Evolutionary conservation across 192 early-diverging fungal species (phyloP).

Genomic region (Backusella tuberculispora): DNA sequence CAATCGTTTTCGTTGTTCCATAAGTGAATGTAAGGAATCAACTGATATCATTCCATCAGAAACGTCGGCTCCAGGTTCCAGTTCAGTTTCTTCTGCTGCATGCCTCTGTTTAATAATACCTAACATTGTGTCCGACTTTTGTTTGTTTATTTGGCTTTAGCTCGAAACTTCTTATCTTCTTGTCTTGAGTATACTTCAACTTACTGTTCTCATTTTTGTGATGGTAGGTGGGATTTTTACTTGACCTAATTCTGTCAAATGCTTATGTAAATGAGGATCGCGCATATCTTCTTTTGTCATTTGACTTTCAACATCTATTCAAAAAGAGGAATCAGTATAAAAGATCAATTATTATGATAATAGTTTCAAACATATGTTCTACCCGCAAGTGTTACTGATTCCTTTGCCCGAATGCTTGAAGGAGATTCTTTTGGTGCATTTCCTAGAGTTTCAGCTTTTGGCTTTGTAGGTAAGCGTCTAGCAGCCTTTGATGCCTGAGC

Average conservation of each 20-base stretch:
- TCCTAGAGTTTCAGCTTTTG: conserved; percentile 16
- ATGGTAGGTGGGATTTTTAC: conserved; percentile 27
- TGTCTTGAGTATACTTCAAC: background rate
- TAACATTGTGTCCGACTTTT: conserved; percentile 33
- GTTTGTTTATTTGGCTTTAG: background rate
- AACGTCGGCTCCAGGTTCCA: background rate
- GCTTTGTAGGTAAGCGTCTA: conserved; percentile 19
- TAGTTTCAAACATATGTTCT: background rate
- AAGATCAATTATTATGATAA: background rate
- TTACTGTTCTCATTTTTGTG: conserved; percentile 31
- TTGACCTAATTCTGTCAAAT: conserved; percentile 19
- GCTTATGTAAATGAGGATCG: conserved; percentile 20
- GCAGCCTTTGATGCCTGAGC: conserved; percentile 26
- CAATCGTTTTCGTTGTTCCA: conserved; percentile 27
- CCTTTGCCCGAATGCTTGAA: background rate
- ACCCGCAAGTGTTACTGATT: background rate
- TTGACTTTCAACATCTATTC: conserved; percentile 6
- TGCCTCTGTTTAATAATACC: conserved; percentile 24
- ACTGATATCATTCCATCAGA: conserved; percentile 10
- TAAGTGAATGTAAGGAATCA: conserved; percentile 21
- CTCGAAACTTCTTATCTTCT: no score
- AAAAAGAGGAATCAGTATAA: background rate
- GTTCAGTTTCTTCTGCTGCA: conserved; percentile 19
- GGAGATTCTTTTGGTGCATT: conserved; percentile 22
- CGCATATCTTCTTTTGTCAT: conserved; percentile 15